Evolutionary conservation across 371 early-diverging fungal species (phyloP), one percentile per base, ranked within the genome.

Genomic region (Mucor mucedo): DNA sequence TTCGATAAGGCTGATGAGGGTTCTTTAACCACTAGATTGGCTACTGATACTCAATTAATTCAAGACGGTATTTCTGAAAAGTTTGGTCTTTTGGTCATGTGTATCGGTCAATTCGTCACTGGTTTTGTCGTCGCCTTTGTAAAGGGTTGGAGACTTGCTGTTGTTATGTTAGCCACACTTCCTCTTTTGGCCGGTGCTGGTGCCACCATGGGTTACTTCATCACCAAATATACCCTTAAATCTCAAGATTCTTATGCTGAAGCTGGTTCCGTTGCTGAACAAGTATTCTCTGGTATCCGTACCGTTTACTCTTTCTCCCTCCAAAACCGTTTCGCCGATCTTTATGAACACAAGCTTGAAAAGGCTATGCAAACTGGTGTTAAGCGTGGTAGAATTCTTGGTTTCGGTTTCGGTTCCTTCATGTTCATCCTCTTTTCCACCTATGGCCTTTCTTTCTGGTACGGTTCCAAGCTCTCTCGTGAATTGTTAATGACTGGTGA

Each of bases 61-160:
- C 92, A 92, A 71, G 94, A 93, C 76, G 94, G 97, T 52, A 89
- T 95, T 9, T 85, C 88, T 30, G 95, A 93, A 44, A 97, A 97
- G 69, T 87, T 93, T 41, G 91, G 92, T 55, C 69, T 90, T 21
- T 70, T 91, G 14, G 53, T 95, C 50, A 85, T 86, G 72, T 84
- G 83, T 47, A 33, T 82, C n/a, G 73, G 88, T 41, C 86, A 91
- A 30, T 98, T 97, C 60, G 57, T 95, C n/a, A 71, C 93, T 29
- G 96, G 95, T 33, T 90, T 96, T 55, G 73, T 93, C 27, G 85
- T 97, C 52, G 97, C 95, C 29, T 96, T 98, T 61, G 63, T 76
- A 49, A 87, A 89, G 59, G 91, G 93, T 7, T 96, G 95, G 95
- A 84, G 86, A 64, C 81, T 98, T 62, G 90, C 82, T 39, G 75